phyloP scores from a whole-genome alignment of 2,329 filamentous ascomycete species.

The Fusarium camptoceras region DNA sequence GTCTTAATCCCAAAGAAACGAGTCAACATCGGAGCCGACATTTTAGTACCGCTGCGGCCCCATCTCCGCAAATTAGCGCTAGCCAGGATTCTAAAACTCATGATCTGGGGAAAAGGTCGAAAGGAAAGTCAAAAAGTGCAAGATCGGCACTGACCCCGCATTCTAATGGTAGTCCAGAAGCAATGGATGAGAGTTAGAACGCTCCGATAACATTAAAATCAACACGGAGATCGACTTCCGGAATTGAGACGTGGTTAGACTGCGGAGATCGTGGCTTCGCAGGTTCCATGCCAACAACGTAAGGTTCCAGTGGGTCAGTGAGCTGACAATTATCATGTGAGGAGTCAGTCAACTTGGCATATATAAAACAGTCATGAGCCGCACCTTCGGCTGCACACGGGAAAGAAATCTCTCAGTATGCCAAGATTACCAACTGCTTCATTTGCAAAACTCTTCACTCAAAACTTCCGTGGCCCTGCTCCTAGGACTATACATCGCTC shows the following conservation, averaged over 20 bases:
- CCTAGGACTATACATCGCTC: neutral
- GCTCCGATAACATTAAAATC: no score
- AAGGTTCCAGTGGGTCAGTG: slow-evolving; percentile 27
- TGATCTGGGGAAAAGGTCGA: slow-evolving; percentile 14
- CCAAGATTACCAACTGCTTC: neutral
- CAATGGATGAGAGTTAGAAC: no score
- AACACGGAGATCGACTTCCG: neutral
- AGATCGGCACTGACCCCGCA: slow-evolving; percentile 33
- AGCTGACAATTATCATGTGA: slow-evolving; percentile 33
- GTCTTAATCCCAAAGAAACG: neutral
- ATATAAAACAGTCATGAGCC: slow-evolving; percentile 26
- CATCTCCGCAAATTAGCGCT: slow-evolving; percentile 17
- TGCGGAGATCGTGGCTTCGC: slow-evolving; percentile 15
- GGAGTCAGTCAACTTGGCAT: neutral
- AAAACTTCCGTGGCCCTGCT: neutral
- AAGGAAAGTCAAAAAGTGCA: slow-evolving; percentile 3
- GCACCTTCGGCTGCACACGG: neutral
- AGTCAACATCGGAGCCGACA: slow-evolving; percentile 14
- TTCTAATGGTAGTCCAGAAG: neutral
- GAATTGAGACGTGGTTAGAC: neutral
- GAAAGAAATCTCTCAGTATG: neutral
- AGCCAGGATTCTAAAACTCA: neutral
- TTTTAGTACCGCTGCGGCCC: neutral
- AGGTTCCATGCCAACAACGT: neutral
- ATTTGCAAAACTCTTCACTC: slow-evolving; percentile 3